These are phyloP conservation scores for Suillus spraguei DNA, from an alignment of 768 basidiomycete species.

Conservation along the genomic window DNA sequence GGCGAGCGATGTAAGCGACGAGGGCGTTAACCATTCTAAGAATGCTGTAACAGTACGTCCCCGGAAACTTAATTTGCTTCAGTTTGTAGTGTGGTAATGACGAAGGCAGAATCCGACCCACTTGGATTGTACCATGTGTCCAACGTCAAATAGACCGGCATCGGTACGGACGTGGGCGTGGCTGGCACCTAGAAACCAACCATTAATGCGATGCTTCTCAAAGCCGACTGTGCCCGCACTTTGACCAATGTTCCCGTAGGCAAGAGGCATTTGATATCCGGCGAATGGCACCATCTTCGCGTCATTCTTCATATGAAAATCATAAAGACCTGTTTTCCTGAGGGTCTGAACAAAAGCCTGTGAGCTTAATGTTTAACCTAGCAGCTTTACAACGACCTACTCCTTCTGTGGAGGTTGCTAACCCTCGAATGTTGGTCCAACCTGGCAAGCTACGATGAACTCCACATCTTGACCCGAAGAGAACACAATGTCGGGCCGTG, in stretches of 20 bases:
- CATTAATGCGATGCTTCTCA: conserved; percentile 13
- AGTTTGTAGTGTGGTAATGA: neutral
- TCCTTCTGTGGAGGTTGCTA: conserved; percentile 3
- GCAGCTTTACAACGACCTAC: neutral
- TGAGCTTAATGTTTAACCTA: neutral
- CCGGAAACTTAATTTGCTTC: conserved; percentile 59
- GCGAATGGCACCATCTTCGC: conserved; percentile 98
- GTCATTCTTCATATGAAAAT: conserved; percentile 80
- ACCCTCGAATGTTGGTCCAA: conserved; percentile 4
- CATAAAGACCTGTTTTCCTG: conserved; percentile 76
- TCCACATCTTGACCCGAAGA: conserved; percentile 10
- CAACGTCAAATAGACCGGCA: conserved; percentile 94
- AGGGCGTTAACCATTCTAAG: conserved; percentile 89
- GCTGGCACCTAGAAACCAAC: conserved; percentile 63
- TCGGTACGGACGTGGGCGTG: conserved; percentile 85
- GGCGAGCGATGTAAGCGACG: conserved; percentile 66
- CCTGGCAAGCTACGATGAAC: neutral
- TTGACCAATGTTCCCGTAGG: conserved; percentile 83
- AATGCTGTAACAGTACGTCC: conserved; percentile 79
- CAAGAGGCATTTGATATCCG: conserved; percentile 92
- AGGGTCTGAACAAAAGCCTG: conserved; percentile 35
- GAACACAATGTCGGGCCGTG: neutral
- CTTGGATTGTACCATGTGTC: conserved; percentile 97
- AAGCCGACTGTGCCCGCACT: conserved; percentile 42
- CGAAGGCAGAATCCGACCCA: conserved; percentile 35